Percentiles rank a stretch among this genome's conserved stretches.
Conservation (phyloP, 1,139 yeast species). For the Yamadazyma triangularis region DNA sequence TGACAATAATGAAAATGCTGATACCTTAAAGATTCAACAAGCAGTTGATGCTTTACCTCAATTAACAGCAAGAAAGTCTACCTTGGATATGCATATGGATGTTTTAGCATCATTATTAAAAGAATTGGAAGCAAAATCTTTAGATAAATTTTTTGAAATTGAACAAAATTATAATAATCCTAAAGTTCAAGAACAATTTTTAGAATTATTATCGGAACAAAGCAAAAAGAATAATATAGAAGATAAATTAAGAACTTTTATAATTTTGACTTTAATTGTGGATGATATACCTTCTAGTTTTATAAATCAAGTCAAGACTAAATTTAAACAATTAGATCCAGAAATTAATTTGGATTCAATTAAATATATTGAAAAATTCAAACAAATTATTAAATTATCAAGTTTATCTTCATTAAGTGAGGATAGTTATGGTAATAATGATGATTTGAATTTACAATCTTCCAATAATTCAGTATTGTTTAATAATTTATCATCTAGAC, state of each 20-base stretch:
- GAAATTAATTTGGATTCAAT: constrained; percentile 63
- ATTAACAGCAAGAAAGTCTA: constrained; percentile 79
- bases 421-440: constrained; percentile 12
- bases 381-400: constrained; percentile 71
- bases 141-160: constrained; percentile 88
- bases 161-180: constrained; percentile 74
- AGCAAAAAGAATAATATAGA: constrained; percentile 55
- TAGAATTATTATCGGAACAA: constrained; percentile 48
- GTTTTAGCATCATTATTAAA: constrained; percentile 80
- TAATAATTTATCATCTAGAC: constrained; percentile 69
- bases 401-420: constrained; percentile 30
- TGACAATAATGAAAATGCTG: constrained; percentile 52
- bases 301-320: constrained; percentile 59
- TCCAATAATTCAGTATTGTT: constrained; percentile 58
- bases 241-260: constrained; percentile 85
- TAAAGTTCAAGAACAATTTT: constrained; percentile 54
- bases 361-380: constrained; percentile 70
- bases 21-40: constrained; percentile 75
- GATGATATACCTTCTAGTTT: constrained; percentile 61
- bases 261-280: constrained; percentile 59
- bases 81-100: constrained; percentile 96
- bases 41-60: constrained; percentile 93
- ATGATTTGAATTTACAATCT: constrained; percentile 14
- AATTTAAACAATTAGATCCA: constrained; percentile 50
- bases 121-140: constrained; percentile 76